A percentile compares a stretch with the other conserved stretches of the same genome.
Evolutionary conservation across 2,329 filamentous ascomycete genomes (phyloP).

Genomic region (Lecanicillium sp.): DNA sequence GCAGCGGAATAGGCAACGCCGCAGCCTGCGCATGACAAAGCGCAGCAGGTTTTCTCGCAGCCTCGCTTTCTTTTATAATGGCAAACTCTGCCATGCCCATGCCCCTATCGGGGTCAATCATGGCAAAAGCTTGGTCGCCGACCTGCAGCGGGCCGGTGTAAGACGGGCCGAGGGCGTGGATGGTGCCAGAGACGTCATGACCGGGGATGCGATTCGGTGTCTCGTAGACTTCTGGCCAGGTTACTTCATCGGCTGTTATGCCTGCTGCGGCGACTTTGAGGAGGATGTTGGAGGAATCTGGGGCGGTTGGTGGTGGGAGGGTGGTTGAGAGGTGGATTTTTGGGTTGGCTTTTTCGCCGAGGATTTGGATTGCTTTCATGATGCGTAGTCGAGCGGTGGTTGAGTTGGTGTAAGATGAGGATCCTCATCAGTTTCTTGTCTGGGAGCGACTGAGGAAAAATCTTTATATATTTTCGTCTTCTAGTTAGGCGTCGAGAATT

Average conservation of each 20-base stretch:
- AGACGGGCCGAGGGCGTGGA: slow-evolving; percentile 17
- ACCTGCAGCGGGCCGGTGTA: slow-evolving; percentile 13
- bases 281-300: slow-evolving; percentile 16
- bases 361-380: slow-evolving; percentile 26
- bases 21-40: slow-evolving; percentile 18
- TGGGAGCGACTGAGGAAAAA: no score
- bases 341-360: slow-evolving; percentile 15
- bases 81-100: slow-evolving; percentile 22
- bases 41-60: slow-evolving; percentile 14
- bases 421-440: no score
- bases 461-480: background rate
- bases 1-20: slow-evolving; percentile 21
- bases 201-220: slow-evolving; percentile 21
- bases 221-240: slow-evolving; percentile 24
- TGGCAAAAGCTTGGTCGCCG: slow-evolving; percentile 19
- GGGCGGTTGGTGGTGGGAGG: slow-evolving; percentile 11
- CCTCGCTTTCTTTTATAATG: slow-evolving; percentile 11
- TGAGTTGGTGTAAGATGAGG: no score
- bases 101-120: slow-evolving; percentile 15
- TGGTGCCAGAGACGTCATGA: slow-evolving; percentile 25
- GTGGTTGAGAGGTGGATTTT: slow-evolving; percentile 10
- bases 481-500: no score
- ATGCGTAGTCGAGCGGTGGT: background rate
- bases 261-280: slow-evolving; percentile 23
- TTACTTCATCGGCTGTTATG: slow-evolving; percentile 24